Percentiles rank a stretch among this genome's conserved stretches.
These are phyloP conservation scores for Rhododendron williamsianum DNA, from an alignment of 148 eudicot species.

Conservation along the genomic window DNA sequence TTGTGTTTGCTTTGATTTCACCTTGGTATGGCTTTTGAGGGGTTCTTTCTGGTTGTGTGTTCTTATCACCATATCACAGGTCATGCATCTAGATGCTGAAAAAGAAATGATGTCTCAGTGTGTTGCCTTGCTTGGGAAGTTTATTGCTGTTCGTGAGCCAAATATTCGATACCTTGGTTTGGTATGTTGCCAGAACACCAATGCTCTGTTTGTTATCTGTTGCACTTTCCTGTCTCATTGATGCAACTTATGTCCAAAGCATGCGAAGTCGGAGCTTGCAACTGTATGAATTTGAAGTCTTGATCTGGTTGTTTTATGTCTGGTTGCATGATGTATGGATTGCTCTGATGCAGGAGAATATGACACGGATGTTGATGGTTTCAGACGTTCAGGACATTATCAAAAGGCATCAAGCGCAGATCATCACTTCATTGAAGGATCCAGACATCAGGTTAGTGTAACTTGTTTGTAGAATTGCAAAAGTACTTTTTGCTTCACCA, in stretches of 20 bases:
- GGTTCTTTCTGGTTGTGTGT: conserved; percentile 8
- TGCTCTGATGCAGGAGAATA: conserved; percentile 74
- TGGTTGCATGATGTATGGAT: conserved; percentile 10
- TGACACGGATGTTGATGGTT: conserved; percentile 99
- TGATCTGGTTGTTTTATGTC: not conserved
- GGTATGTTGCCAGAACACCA: conserved; percentile 43
- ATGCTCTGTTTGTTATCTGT: conserved; percentile 5
- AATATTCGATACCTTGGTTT: conserved; percentile 95
- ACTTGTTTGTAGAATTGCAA: not conserved
- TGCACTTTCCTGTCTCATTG: not conserved
- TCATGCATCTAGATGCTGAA: conserved; percentile 99
- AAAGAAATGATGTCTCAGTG: conserved; percentile 99
- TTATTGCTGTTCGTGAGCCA: conserved; percentile 99
- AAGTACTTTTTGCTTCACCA: not conserved
- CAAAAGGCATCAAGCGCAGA: conserved; percentile 96
- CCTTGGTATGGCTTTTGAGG: conserved; percentile 3
- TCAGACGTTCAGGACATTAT: conserved; percentile 95
- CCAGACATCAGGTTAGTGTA: conserved; percentile 84
- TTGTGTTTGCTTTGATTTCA: not conserved
- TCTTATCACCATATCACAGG: conserved; percentile 40
- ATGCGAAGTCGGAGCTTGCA: not conserved
- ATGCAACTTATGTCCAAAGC: not conserved
- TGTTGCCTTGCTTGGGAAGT: conserved; percentile 99
- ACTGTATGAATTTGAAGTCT: conserved; percentile 2
- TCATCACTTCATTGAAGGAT: conserved; percentile 92